phyloP scores from a whole-genome alignment of 352 stramenopile species.

The Phytophthora aleatoria region DNA sequence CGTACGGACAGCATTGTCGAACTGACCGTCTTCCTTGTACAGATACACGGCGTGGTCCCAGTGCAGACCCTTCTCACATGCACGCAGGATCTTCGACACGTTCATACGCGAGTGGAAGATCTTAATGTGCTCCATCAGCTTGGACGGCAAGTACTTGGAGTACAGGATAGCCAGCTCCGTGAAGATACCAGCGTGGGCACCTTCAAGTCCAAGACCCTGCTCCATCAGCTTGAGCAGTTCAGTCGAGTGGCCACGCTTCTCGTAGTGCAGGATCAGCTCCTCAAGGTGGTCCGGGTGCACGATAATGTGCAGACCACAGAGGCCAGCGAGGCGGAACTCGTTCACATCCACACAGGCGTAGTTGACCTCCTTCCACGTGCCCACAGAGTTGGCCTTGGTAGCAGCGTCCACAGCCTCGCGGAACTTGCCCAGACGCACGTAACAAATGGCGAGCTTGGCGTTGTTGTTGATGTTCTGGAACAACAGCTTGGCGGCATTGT shows the following conservation, averaged over 20 bases:
- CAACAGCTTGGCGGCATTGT: slow-evolving; percentile 98
- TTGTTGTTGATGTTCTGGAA: slow-evolving; percentile 99
- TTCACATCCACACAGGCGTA: slow-evolving; percentile 97
- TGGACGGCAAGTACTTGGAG: slow-evolving; percentile 98
- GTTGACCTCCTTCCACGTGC: slow-evolving; percentile 99
- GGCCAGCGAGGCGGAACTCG: slow-evolving; percentile 98
- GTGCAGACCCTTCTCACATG: slow-evolving; percentile 98
- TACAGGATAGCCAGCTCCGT: slow-evolving; percentile 99
- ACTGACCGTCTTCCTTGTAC: slow-evolving; percentile 99
- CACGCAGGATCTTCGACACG: slow-evolving; percentile 96
- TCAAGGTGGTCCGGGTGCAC: slow-evolving; percentile 99
- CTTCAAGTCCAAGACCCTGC: slow-evolving; percentile 98
- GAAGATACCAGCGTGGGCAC: slow-evolving; percentile 99
- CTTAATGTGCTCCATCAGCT: slow-evolving; percentile 99
- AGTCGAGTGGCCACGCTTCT: slow-evolving; percentile 95
- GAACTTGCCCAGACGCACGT: slow-evolving; percentile 99
- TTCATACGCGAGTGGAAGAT: slow-evolving; percentile 99
- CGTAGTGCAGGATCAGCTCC: slow-evolving; percentile 99
- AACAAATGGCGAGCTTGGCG: slow-evolving; percentile 99
- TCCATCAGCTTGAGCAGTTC: slow-evolving; percentile 99
- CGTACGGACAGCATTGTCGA: slow-evolving; percentile 98
- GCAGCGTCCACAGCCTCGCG: slow-evolving; percentile 98
- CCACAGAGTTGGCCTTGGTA: slow-evolving; percentile 98
- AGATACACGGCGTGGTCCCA: slow-evolving; percentile 99
- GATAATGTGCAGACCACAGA: slow-evolving; percentile 99